Evolutionary conservation across 768 basidiomycete genomes (phyloP), one percentile per base, ranked within the genome.

Genomic region (Cantharellus anzutake): DNA sequence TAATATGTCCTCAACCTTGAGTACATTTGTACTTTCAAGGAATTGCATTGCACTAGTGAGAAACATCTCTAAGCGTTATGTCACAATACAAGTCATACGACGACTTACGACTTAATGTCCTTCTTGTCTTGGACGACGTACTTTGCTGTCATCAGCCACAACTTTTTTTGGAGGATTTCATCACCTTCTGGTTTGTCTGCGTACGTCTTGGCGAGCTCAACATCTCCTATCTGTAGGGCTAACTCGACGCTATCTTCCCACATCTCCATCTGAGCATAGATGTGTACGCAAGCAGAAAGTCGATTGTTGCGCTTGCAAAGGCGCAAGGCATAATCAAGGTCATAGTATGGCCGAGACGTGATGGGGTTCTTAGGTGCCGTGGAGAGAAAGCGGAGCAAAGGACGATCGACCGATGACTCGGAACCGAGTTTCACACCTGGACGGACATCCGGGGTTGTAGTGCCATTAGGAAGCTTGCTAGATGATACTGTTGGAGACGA

Each of bases 91-190:
- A 42, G 41, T 5, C 3, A 50, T 59, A 60, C 41, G 39, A 29
- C 37, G 20, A 78, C 92, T 64, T 70, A 96, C 96, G 89, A 82
- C 75, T 96, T 94, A 70, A 99, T 94, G 64, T 98, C 96, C 67
- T 92, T 85, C 75, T 96, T 89, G 71, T 97, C 90, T 67, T 94
- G 91, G 11, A 99, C 93, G 50, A 98, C 93, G 71, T 93, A 93
- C 63, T 85, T 86, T n/a, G 96, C 96, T 65, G 98, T 91, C 74
- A 97, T 98, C 58, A 99, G 74, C 96, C 96, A 99, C 58, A 99
- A 73, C 70, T 91, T 92, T 75, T 94, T 98, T 62, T 88, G 74
- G 63, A 97, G 78, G 58, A 80, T 80, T 66, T 98, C 93, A 61
- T 91, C 91, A 4, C 66, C 68, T 64, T 88, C 89, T 4, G 90